These are phyloP conservation scores for Goffeauzyma gilvescens DNA, from an alignment of 768 basidiomycete genomes.

Conservation along the genomic window DNA sequence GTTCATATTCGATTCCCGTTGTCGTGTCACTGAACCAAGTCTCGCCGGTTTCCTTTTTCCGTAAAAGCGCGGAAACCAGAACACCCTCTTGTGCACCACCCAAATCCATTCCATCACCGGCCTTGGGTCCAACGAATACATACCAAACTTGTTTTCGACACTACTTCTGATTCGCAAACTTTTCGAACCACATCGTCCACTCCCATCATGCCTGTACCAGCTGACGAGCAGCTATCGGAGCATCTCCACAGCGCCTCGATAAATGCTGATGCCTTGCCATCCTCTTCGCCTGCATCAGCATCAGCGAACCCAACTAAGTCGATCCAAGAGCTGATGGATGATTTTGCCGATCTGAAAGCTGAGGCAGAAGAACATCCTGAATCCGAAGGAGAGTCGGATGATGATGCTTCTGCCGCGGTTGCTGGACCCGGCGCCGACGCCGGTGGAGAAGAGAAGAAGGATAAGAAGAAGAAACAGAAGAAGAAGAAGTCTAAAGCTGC, in stretches of 20 bases:
- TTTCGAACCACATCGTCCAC: too few relatives aligned
- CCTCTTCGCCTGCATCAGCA: conserved; percentile 1
- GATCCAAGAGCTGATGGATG: conserved; percentile 22
- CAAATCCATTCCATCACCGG: too few relatives aligned
- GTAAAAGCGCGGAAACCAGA: too few relatives aligned
- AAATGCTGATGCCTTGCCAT: conserved; percentile 5
- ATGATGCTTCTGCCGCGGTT: conserved; percentile 8
- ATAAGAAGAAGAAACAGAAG: conserved; percentile 69
- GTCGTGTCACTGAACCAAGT: too few relatives aligned
- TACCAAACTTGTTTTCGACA: too few relatives aligned
- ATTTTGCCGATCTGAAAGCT: conserved; percentile 13
- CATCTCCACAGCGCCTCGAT: conserved; percentile 10
- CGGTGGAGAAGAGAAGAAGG: conserved; percentile 26
- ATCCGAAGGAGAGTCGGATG: too few relatives aligned
- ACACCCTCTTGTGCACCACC: too few relatives aligned
- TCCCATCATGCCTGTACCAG: conserved; percentile 20
- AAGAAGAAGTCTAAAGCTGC: conserved; percentile 56
- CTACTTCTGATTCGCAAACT: too few relatives aligned
- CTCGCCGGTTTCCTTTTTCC: too few relatives aligned
- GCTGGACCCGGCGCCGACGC: conserved; percentile 14
- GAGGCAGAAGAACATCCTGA: too few relatives aligned
- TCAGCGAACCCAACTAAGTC: background rate
- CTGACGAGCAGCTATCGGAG: conserved; percentile 15
- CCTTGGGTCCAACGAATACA: too few relatives aligned
- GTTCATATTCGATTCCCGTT: too few relatives aligned